Base-by-base conservation (phyloP, 352 stramenopile species). In the Globisporangium radiosum region DNA sequence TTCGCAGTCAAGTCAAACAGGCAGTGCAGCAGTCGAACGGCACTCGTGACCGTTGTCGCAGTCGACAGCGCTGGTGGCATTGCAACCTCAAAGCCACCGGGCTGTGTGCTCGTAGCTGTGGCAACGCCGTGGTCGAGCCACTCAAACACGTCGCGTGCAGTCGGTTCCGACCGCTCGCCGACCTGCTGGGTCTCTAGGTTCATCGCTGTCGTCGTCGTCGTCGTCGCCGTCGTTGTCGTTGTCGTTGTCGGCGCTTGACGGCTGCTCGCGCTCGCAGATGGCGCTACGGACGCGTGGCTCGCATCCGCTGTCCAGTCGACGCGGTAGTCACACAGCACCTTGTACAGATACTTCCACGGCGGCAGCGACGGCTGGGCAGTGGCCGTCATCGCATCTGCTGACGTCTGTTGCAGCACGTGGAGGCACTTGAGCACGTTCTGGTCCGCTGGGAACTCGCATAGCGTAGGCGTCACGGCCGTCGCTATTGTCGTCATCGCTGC, bases 341-440 rank as follows among this genome's bases (percentile, higher is more conserved):
- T 86, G 65, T 90, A 92, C 45, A 76, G 77, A 36, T 79, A 59
- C 44, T 92, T 92, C 84, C 84, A 94, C 13, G 84, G 84, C 6
- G 77, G 73, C 5, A 85, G n/a, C 17, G 40, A 39, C 5, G 50
- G 7, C 6, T 25, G 59, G 0, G 44, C 42, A 33, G 40, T 42
- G 0, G 7, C 10, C 3, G 14, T 13, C n/a, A 7, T 1, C 43
- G 40, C 5, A 17, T 4, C 19, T 68, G 52, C 13, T 7, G 39
- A 48, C 2, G 71, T 57, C 49, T 68, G 65, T 5, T 77, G 71
- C 25, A 92, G 42, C 7, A 76, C 70, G n/a, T 86, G 64, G 13
- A 94, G 54, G 60, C 84, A 94, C 57, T 87, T 89, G 19, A 94
- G 66, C 51, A 94, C 72, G 62, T 87, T 92, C 36, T 90, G 75